Evolutionary conservation across 2,329 filamentous ascomycete species (phyloP).

Genomic region (Biscogniauxia marginata): DNA sequence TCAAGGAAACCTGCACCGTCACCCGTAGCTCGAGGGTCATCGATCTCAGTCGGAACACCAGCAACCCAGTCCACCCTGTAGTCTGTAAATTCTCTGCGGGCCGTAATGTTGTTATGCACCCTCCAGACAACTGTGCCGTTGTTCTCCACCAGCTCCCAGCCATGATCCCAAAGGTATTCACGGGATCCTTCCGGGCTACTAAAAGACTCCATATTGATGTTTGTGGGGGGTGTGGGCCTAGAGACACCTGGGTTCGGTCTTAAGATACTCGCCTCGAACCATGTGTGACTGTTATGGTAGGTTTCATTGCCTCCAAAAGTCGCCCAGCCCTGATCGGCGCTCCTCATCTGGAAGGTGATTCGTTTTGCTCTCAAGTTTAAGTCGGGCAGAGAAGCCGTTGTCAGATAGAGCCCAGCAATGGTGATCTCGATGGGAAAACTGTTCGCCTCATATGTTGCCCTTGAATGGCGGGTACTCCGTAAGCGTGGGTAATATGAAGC

Average conservation of each 20-base stretch:
- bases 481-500: too few relatives aligned
- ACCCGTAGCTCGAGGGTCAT: constrained; percentile 8
- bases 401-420: too few relatives aligned
- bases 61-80: constrained; percentile 16
- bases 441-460: too few relatives aligned
- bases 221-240: background rate
- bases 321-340: constrained; percentile 21
- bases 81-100: constrained; percentile 1
- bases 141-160: constrained; percentile 16
- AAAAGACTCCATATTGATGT: constrained; percentile 1
- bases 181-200: background rate
- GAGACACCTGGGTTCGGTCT: constrained; percentile 5
- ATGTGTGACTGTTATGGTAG: constrained; percentile 21
- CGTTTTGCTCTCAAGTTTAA: too few relatives aligned
- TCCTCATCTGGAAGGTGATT: constrained; percentile 20
- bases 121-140: constrained; percentile 10
- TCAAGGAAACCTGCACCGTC: constrained; percentile 15
- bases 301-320: constrained; percentile 13
- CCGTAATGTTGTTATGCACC: constrained; percentile 15
- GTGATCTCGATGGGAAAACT: too few relatives aligned
- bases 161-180: constrained; percentile 2
- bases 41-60: constrained; percentile 4
- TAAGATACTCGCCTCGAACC: constrained; percentile 22
- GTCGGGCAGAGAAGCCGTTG: too few relatives aligned
- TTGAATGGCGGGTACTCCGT: too few relatives aligned